Percentiles rank a stretch among this genome's conserved stretches.
Evolutionary conservation across 2,329 filamentous ascomycete species (phyloP).

Genomic region (Arthroderma sp.): DNA sequence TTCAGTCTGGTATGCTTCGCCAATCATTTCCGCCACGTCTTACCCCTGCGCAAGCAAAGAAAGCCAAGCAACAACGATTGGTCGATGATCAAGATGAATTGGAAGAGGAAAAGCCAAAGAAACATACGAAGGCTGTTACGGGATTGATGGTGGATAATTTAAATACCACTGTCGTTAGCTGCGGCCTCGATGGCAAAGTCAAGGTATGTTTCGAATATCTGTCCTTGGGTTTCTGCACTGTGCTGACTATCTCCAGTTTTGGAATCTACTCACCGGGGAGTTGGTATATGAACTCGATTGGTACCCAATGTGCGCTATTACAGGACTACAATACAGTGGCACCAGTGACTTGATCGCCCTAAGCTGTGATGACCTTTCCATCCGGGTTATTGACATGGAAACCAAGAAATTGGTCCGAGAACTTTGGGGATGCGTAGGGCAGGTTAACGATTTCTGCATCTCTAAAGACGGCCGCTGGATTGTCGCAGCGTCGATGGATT

Average conservation of each 20-base stretch:
- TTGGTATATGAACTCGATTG: conserved; percentile 73
- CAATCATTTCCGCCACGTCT: conserved; percentile 73
- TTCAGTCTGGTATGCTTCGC: conserved; percentile 82
- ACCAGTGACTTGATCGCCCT: conserved; percentile 77
- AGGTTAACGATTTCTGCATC: conserved; percentile 73
- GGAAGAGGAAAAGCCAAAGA: conserved; percentile 33
- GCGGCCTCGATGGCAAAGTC: conserved; percentile 76
- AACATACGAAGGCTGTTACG: conserved; percentile 70
- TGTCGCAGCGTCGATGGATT: conserved; percentile 71
- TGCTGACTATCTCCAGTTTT: conserved; percentile 45
- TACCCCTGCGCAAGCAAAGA: conserved; percentile 64
- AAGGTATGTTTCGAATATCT: conserved; percentile 39
- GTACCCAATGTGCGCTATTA: conserved; percentile 63
- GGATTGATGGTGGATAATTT: conserved; percentile 80
- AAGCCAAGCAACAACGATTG: conserved; percentile 54
- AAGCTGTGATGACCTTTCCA: conserved; percentile 74
- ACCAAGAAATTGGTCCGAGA: conserved; percentile 87
- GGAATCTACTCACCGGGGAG: conserved; percentile 79
- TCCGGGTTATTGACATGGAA: conserved; percentile 79
- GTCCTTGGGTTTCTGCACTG: neutral
- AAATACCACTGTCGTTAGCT: conserved; percentile 75
- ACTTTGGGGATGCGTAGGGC: conserved; percentile 65
- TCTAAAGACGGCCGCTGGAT: conserved; percentile 92
- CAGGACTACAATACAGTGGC: conserved; percentile 64
- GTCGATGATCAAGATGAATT: conserved; percentile 39